Conservation (phyloP, 768 basidiomycete genomes). For the Pleurotus salmoneostramineus region DNA sequence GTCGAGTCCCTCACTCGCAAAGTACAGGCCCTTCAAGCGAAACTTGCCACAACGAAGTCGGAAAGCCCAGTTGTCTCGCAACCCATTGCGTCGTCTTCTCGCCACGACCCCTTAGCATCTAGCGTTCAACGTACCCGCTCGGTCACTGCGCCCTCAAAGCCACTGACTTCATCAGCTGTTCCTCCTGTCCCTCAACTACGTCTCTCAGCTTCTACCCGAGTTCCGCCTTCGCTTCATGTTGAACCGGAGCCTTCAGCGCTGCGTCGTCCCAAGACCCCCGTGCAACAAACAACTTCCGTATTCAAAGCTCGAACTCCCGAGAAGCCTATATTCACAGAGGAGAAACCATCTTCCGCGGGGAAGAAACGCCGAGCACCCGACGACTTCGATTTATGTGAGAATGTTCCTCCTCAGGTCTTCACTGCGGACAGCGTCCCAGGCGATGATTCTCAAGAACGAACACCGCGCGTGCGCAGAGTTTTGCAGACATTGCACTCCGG, state of each 20-base stretch:
- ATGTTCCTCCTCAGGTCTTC: constrained; percentile 62
- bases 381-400: constrained; percentile 59
- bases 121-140: constrained; percentile 11
- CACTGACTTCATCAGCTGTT: neutral
- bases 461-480: constrained; percentile 62
- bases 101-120: constrained; percentile 1
- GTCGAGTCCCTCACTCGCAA: constrained; percentile 72
- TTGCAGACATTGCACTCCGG: constrained; percentile 56
- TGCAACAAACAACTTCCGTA: constrained; percentile 35
- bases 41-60: constrained; percentile 53
- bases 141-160: constrained; percentile 8
- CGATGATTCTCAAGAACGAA: constrained; percentile 33
- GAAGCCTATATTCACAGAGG: constrained; percentile 19
- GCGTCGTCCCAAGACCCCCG: constrained; percentile 51
- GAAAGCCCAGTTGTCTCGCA: constrained; percentile 12
- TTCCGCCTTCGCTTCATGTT: constrained; percentile 22
- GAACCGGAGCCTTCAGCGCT: constrained; percentile 41
- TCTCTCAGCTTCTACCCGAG: neutral
- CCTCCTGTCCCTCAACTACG: constrained; percentile 14
- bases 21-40: constrained; percentile 66
- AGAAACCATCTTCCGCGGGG: constrained; percentile 38
- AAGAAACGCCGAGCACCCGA: constrained; percentile 77
- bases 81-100: neutral
- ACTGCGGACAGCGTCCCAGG: constrained; percentile 49
- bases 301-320: constrained; percentile 56